These are phyloP conservation scores for Penicillium sp. DNA, from an alignment of 2,329 filamentous ascomycete species.

Conservation along the genomic window DNA sequence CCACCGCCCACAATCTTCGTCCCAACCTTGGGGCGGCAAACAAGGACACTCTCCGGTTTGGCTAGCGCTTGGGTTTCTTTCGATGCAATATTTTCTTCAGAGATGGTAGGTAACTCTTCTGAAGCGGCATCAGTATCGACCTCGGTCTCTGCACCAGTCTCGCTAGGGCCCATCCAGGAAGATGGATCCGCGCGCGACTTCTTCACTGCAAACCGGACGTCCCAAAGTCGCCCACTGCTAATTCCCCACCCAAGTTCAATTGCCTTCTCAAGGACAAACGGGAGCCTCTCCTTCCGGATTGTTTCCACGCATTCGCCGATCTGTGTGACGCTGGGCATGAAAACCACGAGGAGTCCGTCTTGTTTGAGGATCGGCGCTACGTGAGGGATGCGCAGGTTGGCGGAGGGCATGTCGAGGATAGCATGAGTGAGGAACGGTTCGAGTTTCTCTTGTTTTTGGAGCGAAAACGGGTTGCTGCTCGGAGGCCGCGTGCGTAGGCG, in stretches of 20 bases:
- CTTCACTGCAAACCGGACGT: conserved; percentile 48
- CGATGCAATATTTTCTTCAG: conserved; percentile 19
- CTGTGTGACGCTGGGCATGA: conserved; percentile 79
- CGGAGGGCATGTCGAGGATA: conserved; percentile 73
- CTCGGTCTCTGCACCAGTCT: conserved; percentile 13
- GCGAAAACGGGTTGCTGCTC: conserved; percentile 21
- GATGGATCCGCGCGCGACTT: conserved; percentile 42
- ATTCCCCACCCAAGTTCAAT: conserved; percentile 53
- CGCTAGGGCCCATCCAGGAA: conserved; percentile 33
- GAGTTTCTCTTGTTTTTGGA: conserved; percentile 25
- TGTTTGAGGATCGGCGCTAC: conserved; percentile 61
- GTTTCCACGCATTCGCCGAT: conserved; percentile 67
- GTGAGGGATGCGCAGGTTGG: conserved; percentile 56
- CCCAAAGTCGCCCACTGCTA: conserved; percentile 54
- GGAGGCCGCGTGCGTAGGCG: conserved; percentile 35
- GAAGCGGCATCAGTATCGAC: conserved; percentile 12
- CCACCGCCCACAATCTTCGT: conserved; percentile 54
- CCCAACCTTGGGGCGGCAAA: conserved; percentile 60
- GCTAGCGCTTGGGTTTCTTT: conserved; percentile 13
- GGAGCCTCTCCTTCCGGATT: conserved; percentile 60
- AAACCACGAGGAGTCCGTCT: conserved; percentile 70
- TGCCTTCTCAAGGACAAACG: conserved; percentile 54
- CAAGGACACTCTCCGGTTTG: conserved; percentile 46
- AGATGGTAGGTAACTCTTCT: conserved; percentile 21
- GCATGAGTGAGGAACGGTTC: conserved; percentile 72